Evolutionary conservation across 345 rosid genomes (phyloP).

Genomic region (Kernera saxatilis): DNA sequence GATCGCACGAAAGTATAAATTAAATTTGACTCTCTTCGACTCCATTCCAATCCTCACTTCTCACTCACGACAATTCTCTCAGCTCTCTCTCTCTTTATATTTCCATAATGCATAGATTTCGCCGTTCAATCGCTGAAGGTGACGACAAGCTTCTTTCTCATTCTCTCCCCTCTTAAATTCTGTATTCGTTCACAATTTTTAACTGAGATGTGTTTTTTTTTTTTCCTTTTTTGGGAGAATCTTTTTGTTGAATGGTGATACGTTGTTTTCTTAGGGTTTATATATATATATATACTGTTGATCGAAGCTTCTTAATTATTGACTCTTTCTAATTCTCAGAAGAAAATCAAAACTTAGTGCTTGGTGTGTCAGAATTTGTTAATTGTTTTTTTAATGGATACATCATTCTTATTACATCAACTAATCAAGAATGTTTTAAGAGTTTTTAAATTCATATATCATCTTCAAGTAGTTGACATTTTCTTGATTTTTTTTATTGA

Average conservation of each 20-base stretch:
- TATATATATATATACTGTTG: neutral
- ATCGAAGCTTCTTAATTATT: neutral
- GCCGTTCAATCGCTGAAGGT: constrained; percentile 11
- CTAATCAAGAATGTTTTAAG: constrained; percentile 7
- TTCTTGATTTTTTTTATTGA: constrained; percentile 3
- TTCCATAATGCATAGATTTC: neutral
- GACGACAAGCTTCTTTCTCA: neutral
- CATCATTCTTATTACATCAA: constrained; percentile 9
- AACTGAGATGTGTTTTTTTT: neutral
- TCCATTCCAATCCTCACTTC: neutral
- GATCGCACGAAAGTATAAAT: neutral
- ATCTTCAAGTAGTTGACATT: constrained; percentile 18
- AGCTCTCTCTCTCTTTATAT: neutral
- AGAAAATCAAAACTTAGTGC: constrained; percentile 16
- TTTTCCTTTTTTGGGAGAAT: neutral
- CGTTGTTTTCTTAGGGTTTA: neutral
- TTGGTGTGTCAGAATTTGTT: constrained; percentile 20
- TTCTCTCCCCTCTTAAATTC: neutral
- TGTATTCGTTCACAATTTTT: neutral
- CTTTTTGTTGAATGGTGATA: neutral
- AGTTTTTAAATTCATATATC: neutral
- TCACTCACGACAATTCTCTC: neutral
- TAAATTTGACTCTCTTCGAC: neutral
- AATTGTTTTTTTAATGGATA: neutral
- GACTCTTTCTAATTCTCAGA: constrained; percentile 12